Percentiles rank a stretch among this genome's conserved stretches.
phyloP scores from a whole-genome alignment of 495 filamentous ascomycete genomes.

The Hypoxylon intermedium region DNA sequence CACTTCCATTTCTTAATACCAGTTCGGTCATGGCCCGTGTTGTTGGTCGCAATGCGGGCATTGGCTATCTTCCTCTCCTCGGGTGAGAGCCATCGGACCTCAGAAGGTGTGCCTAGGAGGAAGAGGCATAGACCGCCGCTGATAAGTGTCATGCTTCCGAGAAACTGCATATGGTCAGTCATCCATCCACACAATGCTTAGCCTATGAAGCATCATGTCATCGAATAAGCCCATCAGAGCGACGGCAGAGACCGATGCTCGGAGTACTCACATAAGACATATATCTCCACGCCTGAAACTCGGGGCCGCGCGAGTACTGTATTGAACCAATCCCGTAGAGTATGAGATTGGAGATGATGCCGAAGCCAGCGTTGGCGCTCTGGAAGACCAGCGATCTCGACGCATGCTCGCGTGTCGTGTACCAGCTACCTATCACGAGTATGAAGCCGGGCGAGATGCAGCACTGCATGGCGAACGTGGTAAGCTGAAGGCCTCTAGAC shows the following conservation, averaged over 20 bases:
- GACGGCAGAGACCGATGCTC: not conserved
- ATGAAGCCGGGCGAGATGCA: slow-evolving; percentile 52
- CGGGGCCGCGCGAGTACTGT: slow-evolving; percentile 34
- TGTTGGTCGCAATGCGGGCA: slow-evolving; percentile 42
- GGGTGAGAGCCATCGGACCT: slow-evolving; percentile 44
- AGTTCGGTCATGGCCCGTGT: slow-evolving; percentile 44
- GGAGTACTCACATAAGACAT: slow-evolving; percentile 42
- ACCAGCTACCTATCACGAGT: slow-evolving; percentile 46
- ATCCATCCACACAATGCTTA: too few relatives aligned
- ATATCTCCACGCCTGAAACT: slow-evolving; percentile 48
- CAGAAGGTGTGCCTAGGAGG: slow-evolving; percentile 46
- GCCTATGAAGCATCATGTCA: not conserved
- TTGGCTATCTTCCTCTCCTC: slow-evolving; percentile 50
- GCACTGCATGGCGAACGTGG: slow-evolving; percentile 35
- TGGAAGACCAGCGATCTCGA: slow-evolving; percentile 51
- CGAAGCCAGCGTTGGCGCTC: slow-evolving; percentile 51
- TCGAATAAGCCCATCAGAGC: too few relatives aligned
- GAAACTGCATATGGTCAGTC: slow-evolving; percentile 41
- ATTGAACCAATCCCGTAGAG: slow-evolving; percentile 51
- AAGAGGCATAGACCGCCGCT: slow-evolving; percentile 42
- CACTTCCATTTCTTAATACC: slow-evolving; percentile 46
- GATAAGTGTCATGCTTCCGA: slow-evolving; percentile 43
- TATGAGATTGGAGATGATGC: slow-evolving; percentile 46
- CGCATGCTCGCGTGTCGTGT: slow-evolving; percentile 47
- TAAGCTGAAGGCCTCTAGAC: too few relatives aligned